A percentile compares a stretch with the other conserved stretches of the same genome.
Conservation (phyloP, 2,329 filamentous ascomycete genomes). For the Arthroderma sp. region DNA sequence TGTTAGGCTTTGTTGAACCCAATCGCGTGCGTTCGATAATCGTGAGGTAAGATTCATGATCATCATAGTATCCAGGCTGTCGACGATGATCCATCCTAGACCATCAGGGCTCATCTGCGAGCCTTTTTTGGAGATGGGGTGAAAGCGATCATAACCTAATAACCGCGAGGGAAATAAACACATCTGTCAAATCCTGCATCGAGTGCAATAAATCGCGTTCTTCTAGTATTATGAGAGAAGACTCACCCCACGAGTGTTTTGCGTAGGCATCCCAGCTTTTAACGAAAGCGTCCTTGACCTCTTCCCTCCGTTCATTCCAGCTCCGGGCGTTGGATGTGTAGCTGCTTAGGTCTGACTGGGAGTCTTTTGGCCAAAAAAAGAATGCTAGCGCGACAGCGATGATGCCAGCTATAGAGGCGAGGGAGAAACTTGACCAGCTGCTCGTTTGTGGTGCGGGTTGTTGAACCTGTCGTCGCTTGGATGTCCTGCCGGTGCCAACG, state of each 20-base stretch:
- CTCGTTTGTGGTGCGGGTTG: too few species aligned
- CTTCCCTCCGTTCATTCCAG: conserved; percentile 65
- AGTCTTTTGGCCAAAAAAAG: too few species aligned
- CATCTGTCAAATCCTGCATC: not conserved
- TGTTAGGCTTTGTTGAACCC: conserved; percentile 66
- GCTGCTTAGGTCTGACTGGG: too few species aligned
- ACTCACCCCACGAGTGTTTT: conserved; percentile 83
- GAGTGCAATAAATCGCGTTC: too few species aligned
- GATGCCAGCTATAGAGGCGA: too few species aligned
- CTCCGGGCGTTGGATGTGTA: too few species aligned
- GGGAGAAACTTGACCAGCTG: too few species aligned
- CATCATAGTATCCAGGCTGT: conserved; percentile 91
- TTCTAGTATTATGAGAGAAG: not conserved
- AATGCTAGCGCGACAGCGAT: too few species aligned
- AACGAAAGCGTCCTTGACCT: conserved; percentile 78
- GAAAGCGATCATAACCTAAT: conserved; percentile 68
- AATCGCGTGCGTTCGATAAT: conserved; percentile 71
- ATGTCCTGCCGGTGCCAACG: too few species aligned
- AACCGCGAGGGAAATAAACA: conserved; percentile 11
- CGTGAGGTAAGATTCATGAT: conserved; percentile 92
- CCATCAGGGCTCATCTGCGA: conserved; percentile 76
- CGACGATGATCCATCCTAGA: conserved; percentile 96
- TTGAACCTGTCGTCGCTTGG: too few species aligned
- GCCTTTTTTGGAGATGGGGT: conserved; percentile 66
- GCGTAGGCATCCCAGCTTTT: conserved; percentile 89